Base-by-base conservation (phyloP, 2,329 filamentous ascomycete genomes). In the Colletotrichum chrysophilum region DNA sequence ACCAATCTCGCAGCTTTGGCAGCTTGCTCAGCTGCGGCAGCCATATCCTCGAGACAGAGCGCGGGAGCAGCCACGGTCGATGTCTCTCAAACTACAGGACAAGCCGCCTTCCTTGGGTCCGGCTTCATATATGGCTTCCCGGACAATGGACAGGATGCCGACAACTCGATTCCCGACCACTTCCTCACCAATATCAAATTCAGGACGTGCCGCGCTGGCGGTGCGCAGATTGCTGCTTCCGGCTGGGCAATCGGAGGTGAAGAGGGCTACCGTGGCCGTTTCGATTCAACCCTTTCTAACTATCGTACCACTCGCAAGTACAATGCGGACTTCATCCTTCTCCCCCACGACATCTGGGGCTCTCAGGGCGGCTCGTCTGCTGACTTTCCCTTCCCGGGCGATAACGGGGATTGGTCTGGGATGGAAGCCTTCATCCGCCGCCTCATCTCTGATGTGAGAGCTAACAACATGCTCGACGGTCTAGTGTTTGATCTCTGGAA, bases 291-390 rank as follows among this genome's bases (percentile, higher is more conserved):
- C 3, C 55, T 58, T 24, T 58, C 55, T 16, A 71, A 71, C 10
- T 71, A 65, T 4, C 58, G 68, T 14, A 71, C 38, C 6, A 65
- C 60, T 26, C 68, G 60, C 28, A 61, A 61, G 36, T 64, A 55
- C 8, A 28, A n/a, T 18, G 68, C 36, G 13, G 58, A 61, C 26
- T 71, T 71, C 68, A 55, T 61, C 3, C 58, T 71, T 16, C 64
- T 77, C 13, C 61, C 66, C 28, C 68, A 74, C 34, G 75, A 74
- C 28, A 38, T 75, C 32, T 77, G 75, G 75, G 75, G 75, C 24
- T 61, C 58, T 61, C 38, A 67, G 14, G 26, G 43, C 8, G 10
- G 18, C 4, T 48, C 30, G 3, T 28, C 16, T 67, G 43, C 26
- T 43, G 67, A 58, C 3, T 30, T 36, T 4, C 9, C n/a, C 13